phyloP scores from a whole-genome alignment of 2,329 filamentous ascomycete species.

The Fusarium tanahbumbuense region DNA sequence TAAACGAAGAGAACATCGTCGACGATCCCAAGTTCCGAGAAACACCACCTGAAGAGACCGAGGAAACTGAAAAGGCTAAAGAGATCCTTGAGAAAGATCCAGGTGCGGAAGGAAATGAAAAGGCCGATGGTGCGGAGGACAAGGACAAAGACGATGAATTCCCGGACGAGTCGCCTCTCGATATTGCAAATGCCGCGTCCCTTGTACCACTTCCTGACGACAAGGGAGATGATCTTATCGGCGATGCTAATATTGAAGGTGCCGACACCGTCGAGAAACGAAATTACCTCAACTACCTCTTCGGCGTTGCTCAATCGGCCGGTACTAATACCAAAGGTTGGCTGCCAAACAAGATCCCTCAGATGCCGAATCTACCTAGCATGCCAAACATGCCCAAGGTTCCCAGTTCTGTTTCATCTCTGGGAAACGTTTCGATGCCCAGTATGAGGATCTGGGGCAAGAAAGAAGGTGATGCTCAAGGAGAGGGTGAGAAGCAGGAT shows the following conservation, averaged over 20 bases:
- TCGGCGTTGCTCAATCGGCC: slow-evolving; percentile 61
- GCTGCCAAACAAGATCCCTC: slow-evolving; percentile 57
- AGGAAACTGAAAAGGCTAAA: slow-evolving; percentile 45
- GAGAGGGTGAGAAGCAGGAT: not conserved
- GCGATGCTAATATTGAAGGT: slow-evolving; percentile 49
- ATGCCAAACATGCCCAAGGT: slow-evolving; percentile 50
- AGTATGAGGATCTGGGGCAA: slow-evolving; percentile 49
- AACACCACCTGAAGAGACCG: slow-evolving; percentile 52
- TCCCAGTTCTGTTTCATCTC: slow-evolving; percentile 44
- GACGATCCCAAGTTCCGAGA: slow-evolving; percentile 61
- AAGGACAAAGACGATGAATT: slow-evolving; percentile 37
- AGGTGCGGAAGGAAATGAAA: slow-evolving; percentile 24
- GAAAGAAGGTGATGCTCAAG: slow-evolving; percentile 24
- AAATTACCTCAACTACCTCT: slow-evolving; percentile 62
- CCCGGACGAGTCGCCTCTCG: slow-evolving; percentile 57
- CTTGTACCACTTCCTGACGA: slow-evolving; percentile 61
- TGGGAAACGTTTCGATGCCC: slow-evolving; percentile 49
- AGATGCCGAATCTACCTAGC: slow-evolving; percentile 50
- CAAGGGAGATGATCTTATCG: slow-evolving; percentile 50
- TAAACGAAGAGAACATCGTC: slow-evolving; percentile 57
- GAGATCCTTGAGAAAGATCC: slow-evolving; percentile 40
- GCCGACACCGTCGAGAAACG: slow-evolving; percentile 51
- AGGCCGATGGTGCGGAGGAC: slow-evolving; percentile 1
- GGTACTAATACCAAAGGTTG: slow-evolving; percentile 59
- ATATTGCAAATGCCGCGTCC: slow-evolving; percentile 64